phyloP scores from a whole-genome alignment of 164 flowering plant species.

The Kalanchoe fedtschenkoi region DNA sequence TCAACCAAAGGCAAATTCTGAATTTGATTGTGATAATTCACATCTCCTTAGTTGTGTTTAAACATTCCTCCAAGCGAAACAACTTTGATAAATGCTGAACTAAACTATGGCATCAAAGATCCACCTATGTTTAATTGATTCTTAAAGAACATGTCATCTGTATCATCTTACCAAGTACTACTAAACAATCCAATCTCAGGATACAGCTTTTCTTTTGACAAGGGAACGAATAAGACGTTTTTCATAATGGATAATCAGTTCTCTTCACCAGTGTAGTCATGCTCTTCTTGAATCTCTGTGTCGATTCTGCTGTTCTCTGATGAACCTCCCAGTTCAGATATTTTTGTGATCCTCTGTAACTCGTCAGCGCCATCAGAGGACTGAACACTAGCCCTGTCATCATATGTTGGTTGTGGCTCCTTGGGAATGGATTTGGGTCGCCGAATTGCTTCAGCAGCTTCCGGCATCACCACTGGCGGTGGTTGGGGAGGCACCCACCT shows the following conservation, averaged over 20 bases:
- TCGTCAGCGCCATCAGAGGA: constrained; percentile 36
- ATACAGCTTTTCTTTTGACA: too few relatives aligned
- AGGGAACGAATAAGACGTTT: too few relatives aligned
- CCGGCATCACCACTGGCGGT: constrained; percentile 79
- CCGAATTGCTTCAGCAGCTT: constrained; percentile 88
- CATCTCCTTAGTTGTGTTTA: too few relatives aligned
- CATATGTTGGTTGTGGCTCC: constrained; percentile 28
- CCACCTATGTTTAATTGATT: too few relatives aligned
- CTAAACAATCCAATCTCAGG: too few relatives aligned
- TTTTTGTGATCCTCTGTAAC: constrained; percentile 46
- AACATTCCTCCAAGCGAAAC: too few relatives aligned
- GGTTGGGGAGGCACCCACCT: constrained; percentile 92
- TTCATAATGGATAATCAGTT: constrained; percentile 8
- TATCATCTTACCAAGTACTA: too few relatives aligned
- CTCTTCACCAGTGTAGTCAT: constrained; percentile 10
- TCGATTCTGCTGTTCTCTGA: constrained; percentile 23
- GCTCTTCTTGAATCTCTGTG: constrained; percentile 31
- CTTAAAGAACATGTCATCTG: too few relatives aligned
- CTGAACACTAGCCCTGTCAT: constrained; percentile 25
- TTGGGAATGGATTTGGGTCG: constrained; percentile 39
- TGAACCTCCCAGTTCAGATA: constrained; percentile 53
- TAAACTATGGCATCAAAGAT: too few relatives aligned
- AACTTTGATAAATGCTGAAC: too few relatives aligned
- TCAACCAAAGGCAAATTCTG: too few relatives aligned
- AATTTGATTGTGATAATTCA: too few relatives aligned